Evolutionary conservation across 1,139 yeast species (phyloP).

Genomic region (Yamadazyma oceani): DNA sequence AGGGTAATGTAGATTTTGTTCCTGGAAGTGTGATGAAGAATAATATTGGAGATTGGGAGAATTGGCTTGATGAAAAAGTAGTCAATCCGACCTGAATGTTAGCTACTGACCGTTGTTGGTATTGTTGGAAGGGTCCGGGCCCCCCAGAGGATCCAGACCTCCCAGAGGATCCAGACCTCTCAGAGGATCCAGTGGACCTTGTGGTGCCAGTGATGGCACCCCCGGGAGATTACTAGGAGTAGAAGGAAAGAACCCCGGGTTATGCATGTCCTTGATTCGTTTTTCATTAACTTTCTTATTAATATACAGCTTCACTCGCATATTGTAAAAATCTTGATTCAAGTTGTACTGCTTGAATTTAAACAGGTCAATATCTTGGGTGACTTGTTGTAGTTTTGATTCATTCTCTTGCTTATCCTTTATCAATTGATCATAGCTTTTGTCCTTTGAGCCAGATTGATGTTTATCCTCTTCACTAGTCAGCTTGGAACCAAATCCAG

Average conservation of each 20-base stretch:
- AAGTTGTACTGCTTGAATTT: slow-evolving; percentile 50
- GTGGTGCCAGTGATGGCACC: no score
- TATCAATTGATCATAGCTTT: slow-evolving; percentile 15
- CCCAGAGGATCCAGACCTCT: no score
- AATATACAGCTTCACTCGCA: slow-evolving; percentile 45
- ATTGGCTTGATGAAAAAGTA: slow-evolving; percentile 77
- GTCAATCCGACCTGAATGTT: slow-evolving; percentile 39
- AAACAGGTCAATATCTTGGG: slow-evolving; percentile 23
- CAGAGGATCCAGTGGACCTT: background rate
- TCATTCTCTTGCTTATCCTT: slow-evolving; percentile 22
- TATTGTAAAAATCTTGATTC: slow-evolving; percentile 52
- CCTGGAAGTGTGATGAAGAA: slow-evolving; percentile 68
- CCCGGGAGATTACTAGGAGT: slow-evolving; percentile 37
- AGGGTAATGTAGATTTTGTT: slow-evolving; percentile 69
- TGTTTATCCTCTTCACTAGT: slow-evolving; percentile 17
- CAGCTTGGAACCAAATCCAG: slow-evolving; percentile 19
- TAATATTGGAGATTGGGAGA: slow-evolving; percentile 60
- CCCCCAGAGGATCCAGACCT: no score
- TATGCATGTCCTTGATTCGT: slow-evolving; percentile 39
- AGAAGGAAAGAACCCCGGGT: slow-evolving; percentile 55
- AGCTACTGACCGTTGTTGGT: no score
- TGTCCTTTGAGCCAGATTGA: slow-evolving; percentile 13
- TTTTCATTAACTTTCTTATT: slow-evolving; percentile 40
- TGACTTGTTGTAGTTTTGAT: slow-evolving; percentile 21
- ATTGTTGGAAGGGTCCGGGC: no score